A percentile compares a stretch with the other conserved stretches of the same genome.
phyloP scores from a whole-genome alignment of 345 rosid genomes.

The Citrus glauca region DNA sequence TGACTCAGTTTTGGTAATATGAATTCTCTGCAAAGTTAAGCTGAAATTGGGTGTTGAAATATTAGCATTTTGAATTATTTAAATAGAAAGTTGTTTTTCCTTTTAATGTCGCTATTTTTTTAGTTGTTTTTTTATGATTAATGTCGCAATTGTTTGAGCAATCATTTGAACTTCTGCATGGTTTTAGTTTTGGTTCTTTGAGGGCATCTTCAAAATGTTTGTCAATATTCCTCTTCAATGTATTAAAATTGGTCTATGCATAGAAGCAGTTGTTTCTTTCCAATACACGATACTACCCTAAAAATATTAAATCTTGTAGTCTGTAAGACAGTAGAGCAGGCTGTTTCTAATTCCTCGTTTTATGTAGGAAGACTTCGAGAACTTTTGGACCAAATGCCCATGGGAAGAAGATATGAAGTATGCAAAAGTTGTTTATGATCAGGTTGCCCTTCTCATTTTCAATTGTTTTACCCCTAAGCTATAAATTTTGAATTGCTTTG shows the following conservation, averaged over 20 bases:
- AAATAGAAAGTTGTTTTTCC: not conserved
- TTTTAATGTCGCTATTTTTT: not conserved
- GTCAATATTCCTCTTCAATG: not conserved
- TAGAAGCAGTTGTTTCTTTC: not conserved
- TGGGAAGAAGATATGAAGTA: slow-evolving; percentile 93
- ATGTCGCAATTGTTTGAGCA: not conserved
- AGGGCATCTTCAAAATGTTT: not conserved
- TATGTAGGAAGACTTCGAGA: slow-evolving; percentile 88
- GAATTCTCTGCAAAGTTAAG: not conserved
- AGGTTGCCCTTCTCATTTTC: slow-evolving; percentile 37
- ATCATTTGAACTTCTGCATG: not conserved
- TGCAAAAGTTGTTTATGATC: slow-evolving; percentile 79
- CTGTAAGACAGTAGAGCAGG: not conserved
- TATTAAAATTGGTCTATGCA: not conserved
- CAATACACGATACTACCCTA: not conserved
- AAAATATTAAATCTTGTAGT: not conserved
- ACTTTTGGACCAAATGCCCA: slow-evolving; percentile 90
- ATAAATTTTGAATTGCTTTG: not conserved
- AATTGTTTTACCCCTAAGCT: not conserved
- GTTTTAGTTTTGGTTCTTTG: not conserved
- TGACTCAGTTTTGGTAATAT: not conserved
- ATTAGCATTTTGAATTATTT: not conserved
- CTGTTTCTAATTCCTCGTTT: slow-evolving; percentile 25
- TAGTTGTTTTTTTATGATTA: not conserved
- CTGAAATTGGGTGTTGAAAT: not conserved